Percentiles rank a stretch among this genome's conserved stretches.
Conservation (phyloP, 768 basidiomycete species). For the Asterophora parasitica region DNA sequence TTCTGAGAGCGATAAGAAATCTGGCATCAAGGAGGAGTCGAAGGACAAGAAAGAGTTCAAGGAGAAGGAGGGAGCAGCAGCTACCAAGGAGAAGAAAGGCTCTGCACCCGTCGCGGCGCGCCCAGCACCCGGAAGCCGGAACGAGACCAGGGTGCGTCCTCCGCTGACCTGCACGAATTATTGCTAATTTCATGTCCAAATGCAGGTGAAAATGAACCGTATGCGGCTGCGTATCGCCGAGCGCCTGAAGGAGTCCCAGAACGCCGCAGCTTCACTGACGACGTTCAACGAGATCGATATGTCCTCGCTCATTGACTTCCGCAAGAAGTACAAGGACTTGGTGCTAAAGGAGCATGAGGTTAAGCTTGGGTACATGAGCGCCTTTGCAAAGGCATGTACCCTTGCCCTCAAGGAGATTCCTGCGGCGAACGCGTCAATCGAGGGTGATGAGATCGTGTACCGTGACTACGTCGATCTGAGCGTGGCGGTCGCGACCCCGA, state of each 20-base stretch:
- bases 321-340: constrained; percentile 89
- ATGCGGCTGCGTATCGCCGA: constrained; percentile 98
- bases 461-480: constrained; percentile 89
- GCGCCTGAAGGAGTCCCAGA: constrained; percentile 97
- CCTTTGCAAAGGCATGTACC: constrained; percentile 83
- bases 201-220: constrained; percentile 94
- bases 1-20: constrained; percentile 27
- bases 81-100: constrained; percentile 29
- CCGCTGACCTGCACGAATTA: neutral
- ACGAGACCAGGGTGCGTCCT: constrained; percentile 74
- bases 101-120: constrained; percentile 21
- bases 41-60: constrained; percentile 31
- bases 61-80: constrained; percentile 18
- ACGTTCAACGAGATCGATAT: constrained; percentile 99
- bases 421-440: constrained; percentile 90
- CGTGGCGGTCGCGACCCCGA: constrained; percentile 95
- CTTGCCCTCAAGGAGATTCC: constrained; percentile 91
- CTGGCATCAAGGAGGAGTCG: constrained; percentile 18
- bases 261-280: constrained; percentile 91
- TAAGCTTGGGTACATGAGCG: constrained; percentile 98
- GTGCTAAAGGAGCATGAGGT: constrained; percentile 89
- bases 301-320: constrained; percentile 91
- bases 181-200: neutral
- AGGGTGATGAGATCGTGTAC: constrained; percentile 92
- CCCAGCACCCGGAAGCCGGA: constrained; percentile 48